phyloP scores from a whole-genome alignment of 805 yeast species.

The Kuraishia molischiana region DNA sequence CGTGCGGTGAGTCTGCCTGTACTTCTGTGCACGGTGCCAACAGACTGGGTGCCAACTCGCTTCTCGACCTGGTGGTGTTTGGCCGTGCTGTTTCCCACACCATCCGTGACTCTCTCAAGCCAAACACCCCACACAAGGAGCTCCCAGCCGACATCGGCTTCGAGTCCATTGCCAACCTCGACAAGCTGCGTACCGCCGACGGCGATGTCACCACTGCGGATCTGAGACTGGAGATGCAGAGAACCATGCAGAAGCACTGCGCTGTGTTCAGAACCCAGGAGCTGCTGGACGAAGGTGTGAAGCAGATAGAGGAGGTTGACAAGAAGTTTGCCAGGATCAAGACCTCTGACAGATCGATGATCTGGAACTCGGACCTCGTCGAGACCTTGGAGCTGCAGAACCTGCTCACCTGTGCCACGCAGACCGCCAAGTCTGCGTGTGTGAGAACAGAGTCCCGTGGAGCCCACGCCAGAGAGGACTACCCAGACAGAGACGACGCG shows the following conservation, averaged over 20 bases:
- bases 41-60: slow-evolving; percentile 97
- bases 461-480: slow-evolving; percentile 98
- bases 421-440: slow-evolving; percentile 90
- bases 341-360: slow-evolving; percentile 94
- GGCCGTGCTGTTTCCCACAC: slow-evolving; percentile 98
- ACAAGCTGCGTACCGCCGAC: slow-evolving; percentile 72
- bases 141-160: slow-evolving; percentile 80
- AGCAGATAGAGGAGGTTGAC: slow-evolving; percentile 67
- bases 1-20: slow-evolving; percentile 99
- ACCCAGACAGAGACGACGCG: slow-evolving; percentile 89
- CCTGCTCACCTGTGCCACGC: slow-evolving; percentile 93
- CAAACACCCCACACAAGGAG: slow-evolving; percentile 81
- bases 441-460: slow-evolving; percentile 97
- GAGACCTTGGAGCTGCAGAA: slow-evolving; percentile 95
- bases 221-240: slow-evolving; percentile 89
- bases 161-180: slow-evolving; percentile 85
- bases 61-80: slow-evolving; percentile 91
- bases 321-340: slow-evolving; percentile 63
- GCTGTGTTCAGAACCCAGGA: slow-evolving; percentile 95
- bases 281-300: slow-evolving; percentile 86
- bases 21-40: slow-evolving; percentile 99
- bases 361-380: slow-evolving; percentile 96
- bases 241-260: slow-evolving; percentile 92
- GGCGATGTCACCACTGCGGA: slow-evolving; percentile 82
- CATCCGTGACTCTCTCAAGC: slow-evolving; percentile 73